phyloP scores from a whole-genome alignment of 2,329 filamentous ascomycete genomes.

The Erysiphe pulchra region DNA sequence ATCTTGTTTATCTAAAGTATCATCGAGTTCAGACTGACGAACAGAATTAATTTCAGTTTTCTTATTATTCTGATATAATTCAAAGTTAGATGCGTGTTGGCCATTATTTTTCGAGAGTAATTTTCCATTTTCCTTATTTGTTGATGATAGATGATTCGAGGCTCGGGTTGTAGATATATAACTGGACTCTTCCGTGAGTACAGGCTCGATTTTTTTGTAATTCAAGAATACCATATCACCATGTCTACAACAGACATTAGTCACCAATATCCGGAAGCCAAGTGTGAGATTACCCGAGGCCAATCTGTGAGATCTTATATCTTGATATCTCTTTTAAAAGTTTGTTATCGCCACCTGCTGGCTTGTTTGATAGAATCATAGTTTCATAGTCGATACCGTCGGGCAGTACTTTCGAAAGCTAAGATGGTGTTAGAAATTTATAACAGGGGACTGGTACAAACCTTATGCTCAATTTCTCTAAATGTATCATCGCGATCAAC shows the following conservation, averaged over 20 bases:
- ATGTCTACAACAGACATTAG: conserved; percentile 27
- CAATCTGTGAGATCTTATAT: conserved; percentile 30
- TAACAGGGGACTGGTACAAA: conserved; percentile 9
- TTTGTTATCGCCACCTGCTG: conserved; percentile 30
- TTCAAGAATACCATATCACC: conserved; percentile 77
- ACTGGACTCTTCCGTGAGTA: conserved; percentile 16
- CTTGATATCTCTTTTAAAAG: conserved; percentile 28
- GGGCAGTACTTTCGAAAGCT: conserved; percentile 34
- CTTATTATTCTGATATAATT: too few species aligned
- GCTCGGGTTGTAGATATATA: conserved; percentile 11
- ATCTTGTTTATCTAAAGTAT: conserved; percentile 62
- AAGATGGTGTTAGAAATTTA: not conserved
- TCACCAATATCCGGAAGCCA: not conserved
- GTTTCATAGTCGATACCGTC: conserved; percentile 32
- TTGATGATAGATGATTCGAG: conserved; percentile 15
- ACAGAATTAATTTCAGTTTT: conserved; percentile 33
- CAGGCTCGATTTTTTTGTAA: conserved; percentile 34
- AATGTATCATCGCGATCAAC: conserved; percentile 55
- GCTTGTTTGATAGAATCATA: conserved; percentile 35
- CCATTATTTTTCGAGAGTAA: conserved; percentile 13
- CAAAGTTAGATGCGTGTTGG: too few species aligned
- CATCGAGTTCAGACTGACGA: conserved; percentile 65
- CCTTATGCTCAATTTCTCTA: conserved; percentile 27
- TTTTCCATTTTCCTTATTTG: conserved; percentile 55
- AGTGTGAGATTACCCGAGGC: conserved; percentile 24